phyloP scores from a whole-genome alignment of 176 grass and related monocot species.

The Puya raimondii region DNA sequence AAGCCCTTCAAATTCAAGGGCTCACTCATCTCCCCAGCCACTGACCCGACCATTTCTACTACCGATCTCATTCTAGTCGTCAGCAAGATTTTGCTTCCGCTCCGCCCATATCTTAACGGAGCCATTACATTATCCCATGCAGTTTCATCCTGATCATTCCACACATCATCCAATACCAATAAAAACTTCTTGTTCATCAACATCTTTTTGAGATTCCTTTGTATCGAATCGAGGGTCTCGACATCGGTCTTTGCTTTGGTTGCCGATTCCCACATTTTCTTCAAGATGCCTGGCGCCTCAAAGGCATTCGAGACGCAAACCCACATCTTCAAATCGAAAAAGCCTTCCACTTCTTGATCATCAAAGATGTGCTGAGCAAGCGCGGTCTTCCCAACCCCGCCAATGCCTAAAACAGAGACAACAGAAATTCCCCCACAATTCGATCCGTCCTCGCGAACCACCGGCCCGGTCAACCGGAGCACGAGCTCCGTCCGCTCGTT shows the following conservation, averaged over 20 bases:
- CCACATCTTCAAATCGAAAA: slow-evolving; percentile 23
- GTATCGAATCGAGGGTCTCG: neutral
- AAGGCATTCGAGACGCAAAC: slow-evolving; percentile 15
- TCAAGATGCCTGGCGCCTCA: neutral
- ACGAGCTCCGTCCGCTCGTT: neutral
- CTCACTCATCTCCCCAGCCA: neutral
- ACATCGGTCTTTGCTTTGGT: neutral
- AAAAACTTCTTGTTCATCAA: slow-evolving; percentile 20
- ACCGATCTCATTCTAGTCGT: slow-evolving; percentile 23
- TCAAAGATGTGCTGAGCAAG: slow-evolving; percentile 19
- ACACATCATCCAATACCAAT: slow-evolving; percentile 33
- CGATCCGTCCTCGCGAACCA: neutral
- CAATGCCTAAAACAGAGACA: slow-evolving; percentile 11
- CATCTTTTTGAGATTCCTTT: neutral
- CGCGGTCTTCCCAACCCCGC: slow-evolving; percentile 20
- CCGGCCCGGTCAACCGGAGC: neutral
- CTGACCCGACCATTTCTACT: slow-evolving; percentile 4
- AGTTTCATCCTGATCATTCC: slow-evolving; percentile 9
- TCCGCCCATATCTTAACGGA: slow-evolving; percentile 3
- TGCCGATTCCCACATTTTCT: slow-evolving; percentile 18
- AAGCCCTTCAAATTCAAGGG: slow-evolving; percentile 14
- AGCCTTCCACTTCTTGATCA: neutral
- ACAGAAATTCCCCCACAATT: neutral
- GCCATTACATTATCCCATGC: neutral
- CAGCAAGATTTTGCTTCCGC: slow-evolving; percentile 23